These are phyloP conservation scores for Pythium biforme DNA, from an alignment of 352 stramenopile species.

Conservation along the genomic window DNA sequence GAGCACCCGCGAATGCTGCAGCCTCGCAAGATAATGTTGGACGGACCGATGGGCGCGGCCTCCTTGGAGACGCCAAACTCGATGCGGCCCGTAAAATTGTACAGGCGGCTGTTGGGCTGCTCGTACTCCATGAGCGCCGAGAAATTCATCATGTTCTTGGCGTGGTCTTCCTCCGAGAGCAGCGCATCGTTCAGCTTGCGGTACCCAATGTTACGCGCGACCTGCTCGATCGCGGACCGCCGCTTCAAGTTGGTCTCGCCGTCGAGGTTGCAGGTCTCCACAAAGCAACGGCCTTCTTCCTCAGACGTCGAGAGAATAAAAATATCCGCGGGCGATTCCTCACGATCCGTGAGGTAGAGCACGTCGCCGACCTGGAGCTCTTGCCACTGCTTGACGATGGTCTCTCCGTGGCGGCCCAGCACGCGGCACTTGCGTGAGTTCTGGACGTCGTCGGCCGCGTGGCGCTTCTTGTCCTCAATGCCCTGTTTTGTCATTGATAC, in stretches of 20 bases:
- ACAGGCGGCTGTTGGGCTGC: constrained; percentile 75
- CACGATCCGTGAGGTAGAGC: constrained; percentile 45
- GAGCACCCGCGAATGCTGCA: constrained; percentile 58
- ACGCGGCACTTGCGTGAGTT: constrained; percentile 60
- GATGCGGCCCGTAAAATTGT: constrained; percentile 68
- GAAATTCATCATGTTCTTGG: constrained; percentile 43
- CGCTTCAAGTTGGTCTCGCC: constrained; percentile 95
- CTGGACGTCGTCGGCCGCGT: constrained; percentile 61
- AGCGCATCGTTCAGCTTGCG: constrained; percentile 53
- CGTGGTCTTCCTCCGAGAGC: constrained; percentile 36
- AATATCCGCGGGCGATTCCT: constrained; percentile 64
- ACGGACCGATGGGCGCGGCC: constrained; percentile 43
- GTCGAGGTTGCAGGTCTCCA: constrained; percentile 94
- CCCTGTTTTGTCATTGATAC: constrained; percentile 82
- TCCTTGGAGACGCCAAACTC: constrained; percentile 34
- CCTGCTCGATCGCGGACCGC: constrained; percentile 48
- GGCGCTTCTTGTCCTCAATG: constrained; percentile 76
- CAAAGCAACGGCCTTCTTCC: constrained; percentile 81
- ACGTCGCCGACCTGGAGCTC: constrained; percentile 76
- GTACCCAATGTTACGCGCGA: constrained; percentile 57
- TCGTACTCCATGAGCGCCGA: constrained; percentile 58
- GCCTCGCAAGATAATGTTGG: constrained; percentile 86
- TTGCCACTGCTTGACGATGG: constrained; percentile 61
- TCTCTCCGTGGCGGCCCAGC: constrained; percentile 37
- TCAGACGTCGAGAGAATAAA: constrained; percentile 73